Percentiles rank a stretch among this genome's conserved stretches.
Evolutionary conservation across 257 asterid genomes (phyloP).

Genomic region (Plantago major): DNA sequence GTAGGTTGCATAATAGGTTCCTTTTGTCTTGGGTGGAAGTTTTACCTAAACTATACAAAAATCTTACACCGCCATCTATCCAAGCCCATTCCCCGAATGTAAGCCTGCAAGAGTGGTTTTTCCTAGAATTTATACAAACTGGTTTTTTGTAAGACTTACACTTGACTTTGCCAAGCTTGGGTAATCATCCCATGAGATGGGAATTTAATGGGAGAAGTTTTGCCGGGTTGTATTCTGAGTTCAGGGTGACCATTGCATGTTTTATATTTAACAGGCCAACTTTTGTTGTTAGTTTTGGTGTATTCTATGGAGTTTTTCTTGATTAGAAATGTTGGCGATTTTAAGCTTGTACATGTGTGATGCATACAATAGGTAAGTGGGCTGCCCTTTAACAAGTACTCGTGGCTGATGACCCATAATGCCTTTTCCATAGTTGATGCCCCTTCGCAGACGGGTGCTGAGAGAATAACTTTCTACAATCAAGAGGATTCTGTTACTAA

Average conservation of each 20-base stretch:
- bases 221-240: too few species aligned
- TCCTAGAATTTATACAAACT: too few species aligned
- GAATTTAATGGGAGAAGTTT: too few species aligned
- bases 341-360: constrained; percentile 15
- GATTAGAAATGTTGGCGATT: constrained; percentile 1
- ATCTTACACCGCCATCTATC: too few species aligned
- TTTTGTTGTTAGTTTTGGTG: background rate
- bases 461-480: constrained; percentile 84
- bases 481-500: constrained; percentile 92
- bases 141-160: too few species aligned
- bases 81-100: too few species aligned
- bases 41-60: too few species aligned
- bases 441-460: constrained; percentile 64
- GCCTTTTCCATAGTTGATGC: constrained; percentile 92
- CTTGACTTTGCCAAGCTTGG: too few species aligned
- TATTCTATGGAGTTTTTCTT: background rate
- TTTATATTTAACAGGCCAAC: background rate
- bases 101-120: too few species aligned
- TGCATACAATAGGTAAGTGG: constrained; percentile 52
- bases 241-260: background rate
- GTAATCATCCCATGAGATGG: too few species aligned
- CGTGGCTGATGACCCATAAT: constrained; percentile 94
- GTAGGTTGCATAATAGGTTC: too few species aligned
- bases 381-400: constrained; percentile 87
- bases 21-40: too few species aligned